phyloP scores from a whole-genome alignment of 257 asterid species.

The Anisodus acutangulus region DNA sequence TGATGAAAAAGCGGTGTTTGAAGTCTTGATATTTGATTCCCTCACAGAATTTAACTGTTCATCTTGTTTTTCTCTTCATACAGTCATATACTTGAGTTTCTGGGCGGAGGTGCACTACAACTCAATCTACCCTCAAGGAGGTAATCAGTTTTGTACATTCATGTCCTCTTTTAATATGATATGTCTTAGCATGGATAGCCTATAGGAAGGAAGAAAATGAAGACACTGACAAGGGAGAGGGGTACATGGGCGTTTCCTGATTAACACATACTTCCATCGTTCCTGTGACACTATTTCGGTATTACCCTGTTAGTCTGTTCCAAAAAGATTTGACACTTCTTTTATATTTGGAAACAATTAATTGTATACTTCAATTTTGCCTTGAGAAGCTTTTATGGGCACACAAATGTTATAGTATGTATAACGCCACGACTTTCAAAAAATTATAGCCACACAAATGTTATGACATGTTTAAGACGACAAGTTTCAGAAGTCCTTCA shows the following conservation, averaged over 20 bases:
- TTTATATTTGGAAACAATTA: neutral
- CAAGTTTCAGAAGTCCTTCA: neutral
- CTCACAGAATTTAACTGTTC: neutral
- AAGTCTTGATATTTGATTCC: neutral
- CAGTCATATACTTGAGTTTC: constrained; percentile 87
- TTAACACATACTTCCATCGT: neutral
- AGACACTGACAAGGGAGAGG: neutral
- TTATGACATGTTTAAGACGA: neutral
- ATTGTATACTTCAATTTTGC: neutral
- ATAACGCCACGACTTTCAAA: no score
- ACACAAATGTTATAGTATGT: neutral
- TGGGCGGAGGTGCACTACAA: constrained; percentile 99
- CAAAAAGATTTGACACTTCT: neutral
- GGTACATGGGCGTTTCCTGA: neutral
- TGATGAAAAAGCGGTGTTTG: neutral
- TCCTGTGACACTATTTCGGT: neutral
- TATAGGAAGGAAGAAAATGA: neutral
- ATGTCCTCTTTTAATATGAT: neutral
- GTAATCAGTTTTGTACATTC: constrained; percentile 42
- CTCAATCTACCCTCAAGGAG: constrained; percentile 92
- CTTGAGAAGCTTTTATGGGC: neutral
- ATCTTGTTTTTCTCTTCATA: constrained; percentile 32
- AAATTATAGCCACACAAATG: neutral
- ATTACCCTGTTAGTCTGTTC: neutral
- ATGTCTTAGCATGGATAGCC: neutral